Evolutionary conservation across 2,329 filamentous ascomycete species (phyloP).

Genomic region (Endoconidiophora polonica): DNA sequence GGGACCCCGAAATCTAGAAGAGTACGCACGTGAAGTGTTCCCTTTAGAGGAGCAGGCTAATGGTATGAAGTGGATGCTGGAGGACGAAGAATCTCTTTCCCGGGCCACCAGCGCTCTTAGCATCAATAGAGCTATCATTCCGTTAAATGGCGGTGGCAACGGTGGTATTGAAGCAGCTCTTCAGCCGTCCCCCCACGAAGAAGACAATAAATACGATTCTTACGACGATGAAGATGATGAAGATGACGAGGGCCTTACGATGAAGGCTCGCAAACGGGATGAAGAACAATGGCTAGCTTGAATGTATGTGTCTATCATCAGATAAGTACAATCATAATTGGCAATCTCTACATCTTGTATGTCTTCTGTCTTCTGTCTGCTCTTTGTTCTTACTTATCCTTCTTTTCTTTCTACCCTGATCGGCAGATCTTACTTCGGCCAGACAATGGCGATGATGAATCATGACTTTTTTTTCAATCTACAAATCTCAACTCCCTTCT

Average conservation of each 20-base stretch:
- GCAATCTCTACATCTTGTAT: background rate
- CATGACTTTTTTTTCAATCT: background rate
- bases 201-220: conserved; percentile 24
- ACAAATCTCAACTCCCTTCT: too few species aligned
- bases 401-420: background rate
- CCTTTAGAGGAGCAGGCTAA: conserved; percentile 89
- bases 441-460: too few species aligned
- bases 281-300: conserved; percentile 45
- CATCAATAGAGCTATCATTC: conserved; percentile 9
- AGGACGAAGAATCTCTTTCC: conserved; percentile 24
- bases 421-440: too few species aligned
- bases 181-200: conserved; percentile 18
- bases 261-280: conserved; percentile 38
- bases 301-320: conserved; percentile 1
- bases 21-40: conserved; percentile 89
- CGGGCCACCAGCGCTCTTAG: conserved; percentile 7
- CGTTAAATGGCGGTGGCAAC: conserved; percentile 17
- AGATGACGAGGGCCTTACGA: conserved; percentile 33
- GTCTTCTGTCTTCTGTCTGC: conserved; percentile 3
- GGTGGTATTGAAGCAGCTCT: conserved; percentile 23
- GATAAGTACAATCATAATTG: conserved; percentile 1
- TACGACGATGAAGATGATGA: conserved; percentile 32
- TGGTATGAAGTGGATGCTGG: conserved; percentile 79
- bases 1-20: conserved; percentile 75
- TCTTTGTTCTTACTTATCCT: background rate